Evolutionary conservation across 495 filamentous ascomycete genomes (phyloP), one percentile per base, ranked within the genome.

Genomic region (Neurospora intermedia): DNA sequence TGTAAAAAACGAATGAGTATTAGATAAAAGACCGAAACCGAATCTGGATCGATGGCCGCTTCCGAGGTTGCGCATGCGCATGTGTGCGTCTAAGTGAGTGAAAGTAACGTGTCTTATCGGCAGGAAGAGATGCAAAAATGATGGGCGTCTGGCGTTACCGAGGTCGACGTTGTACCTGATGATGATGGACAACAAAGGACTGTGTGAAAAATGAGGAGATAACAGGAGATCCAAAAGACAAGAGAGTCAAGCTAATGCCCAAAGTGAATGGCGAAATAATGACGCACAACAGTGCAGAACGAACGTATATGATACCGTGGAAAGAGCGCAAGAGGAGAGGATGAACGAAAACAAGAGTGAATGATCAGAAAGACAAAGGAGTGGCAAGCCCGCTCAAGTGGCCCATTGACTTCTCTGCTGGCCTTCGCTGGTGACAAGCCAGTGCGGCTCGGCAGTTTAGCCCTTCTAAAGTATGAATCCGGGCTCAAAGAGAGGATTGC

Each of bases 361-460:
- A 9, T 66, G 23, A 74, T 39, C 43, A 73, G 20, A 39, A 31
- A 77, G 77, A 80, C 73, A 79, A 79, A 81, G 75, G 78, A 81
- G 74, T 74, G 77, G 42, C 73, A 42, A 45, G 59, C 54, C 43
- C 46, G 72, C 20, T 69, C 45, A 46, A 72, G n/a, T 66, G 69
- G 41, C 48, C 75, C 73, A 74, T 75, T 46, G 71, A 76, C 31
- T 69, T 15, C 6, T 16, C 54, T 35, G 54, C 54, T 66, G 54
- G 54, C 54, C 54, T 66, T 38, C 54, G 35, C 54, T 66, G 54
- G 27, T 66, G 54, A 66, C 27, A 66, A 18, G 15, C 73, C 73
- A 74, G 70, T 66, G 69, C 66, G 40, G 66, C 42, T 46, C 54
- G 20, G 43, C 10, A 66, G 54, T 66, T 59, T 43, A 48, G 71